Percentiles rank a stretch among this genome's conserved stretches.
These are phyloP conservation scores for Lasiodiplodia sp. DNA, from an alignment of 2,329 filamentous ascomycete species.

Conservation along the genomic window DNA sequence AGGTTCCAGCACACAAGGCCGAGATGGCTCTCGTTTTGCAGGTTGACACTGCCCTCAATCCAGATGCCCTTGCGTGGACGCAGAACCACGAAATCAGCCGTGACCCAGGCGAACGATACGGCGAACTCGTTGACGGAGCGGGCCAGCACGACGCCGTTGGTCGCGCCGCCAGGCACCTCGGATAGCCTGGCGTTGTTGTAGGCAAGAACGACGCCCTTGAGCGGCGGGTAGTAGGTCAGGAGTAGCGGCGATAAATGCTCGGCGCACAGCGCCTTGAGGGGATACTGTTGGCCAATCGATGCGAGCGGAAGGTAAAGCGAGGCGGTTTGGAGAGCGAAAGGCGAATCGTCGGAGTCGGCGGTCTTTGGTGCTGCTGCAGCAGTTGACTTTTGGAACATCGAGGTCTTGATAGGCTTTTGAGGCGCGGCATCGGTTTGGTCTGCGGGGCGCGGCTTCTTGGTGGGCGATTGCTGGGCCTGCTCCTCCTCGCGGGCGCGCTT, in stretches of 20 bases:
- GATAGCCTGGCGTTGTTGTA: conserved; percentile 75
- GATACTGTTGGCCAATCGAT: conserved; percentile 72
- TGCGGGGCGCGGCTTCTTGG: conserved; percentile 29
- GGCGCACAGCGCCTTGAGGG: conserved; percentile 73
- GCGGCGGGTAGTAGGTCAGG: conserved; percentile 76
- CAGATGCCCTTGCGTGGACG: conserved; percentile 74
- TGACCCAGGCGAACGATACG: conserved; percentile 86
- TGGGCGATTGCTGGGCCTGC: conserved; percentile 17
- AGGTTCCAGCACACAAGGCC: conserved; percentile 89
- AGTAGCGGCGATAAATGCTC: conserved; percentile 79
- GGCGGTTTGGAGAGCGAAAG: conserved; percentile 80
- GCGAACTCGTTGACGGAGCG: conserved; percentile 71
- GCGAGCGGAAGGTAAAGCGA: conserved; percentile 82
- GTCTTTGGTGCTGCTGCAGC: neutral
- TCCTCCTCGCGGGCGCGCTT: conserved; percentile 36
- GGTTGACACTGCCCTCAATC: conserved; percentile 81
- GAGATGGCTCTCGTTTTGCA: conserved; percentile 88
- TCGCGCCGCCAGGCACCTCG: conserved; percentile 55
- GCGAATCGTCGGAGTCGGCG: conserved; percentile 17
- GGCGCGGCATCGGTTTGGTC: neutral
- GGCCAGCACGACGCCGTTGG: conserved; percentile 20
- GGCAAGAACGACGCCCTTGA: conserved; percentile 76
- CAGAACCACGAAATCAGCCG: conserved; percentile 85
- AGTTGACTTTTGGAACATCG: neutral
- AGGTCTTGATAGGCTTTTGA: conserved; percentile 1